Base-by-base conservation (phyloP, 441 rosid genomes). In the Capsella rubella region DNA sequence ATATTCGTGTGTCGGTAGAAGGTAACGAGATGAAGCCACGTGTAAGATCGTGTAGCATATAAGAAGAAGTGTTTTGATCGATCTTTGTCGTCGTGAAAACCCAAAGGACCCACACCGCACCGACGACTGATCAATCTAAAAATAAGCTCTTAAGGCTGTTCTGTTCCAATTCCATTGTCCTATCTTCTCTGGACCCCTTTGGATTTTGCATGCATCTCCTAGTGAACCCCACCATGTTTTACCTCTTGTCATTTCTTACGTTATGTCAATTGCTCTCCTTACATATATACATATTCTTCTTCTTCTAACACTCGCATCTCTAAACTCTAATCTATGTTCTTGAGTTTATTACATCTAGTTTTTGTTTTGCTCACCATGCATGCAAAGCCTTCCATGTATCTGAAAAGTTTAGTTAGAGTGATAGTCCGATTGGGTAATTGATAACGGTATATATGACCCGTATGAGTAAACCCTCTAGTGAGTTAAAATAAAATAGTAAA, bases 151-250 rank as follows among this genome's bases (percentile, higher is more conserved):
- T 32, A 64, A 67, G 78, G 64, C 74, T 60, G 69, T 67, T 67
- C 55, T 69, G 68, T 51, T 75, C 74, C 61, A 25, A 75, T 51
- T 75, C 74, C 61, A 25, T 42, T 75, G 78, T 75, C 74, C 50
- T 32, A 43, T 75, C 79, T 75, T 75, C 79, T 75, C 37, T 67
- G 54, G 67, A 74, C 67, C 73, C 55, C 47, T 74, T 74, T 74
- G 60, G 67, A 73, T 73, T 74, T 67, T 74, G 78, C 72, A 58
- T 67, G 67, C 60, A 57, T 18, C 37, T 34, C 9, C 37, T n/a
- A 4, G 40, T 15, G 16, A 55, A 39, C 67, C 45, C 61, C 45
- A 37, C 72, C 72, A 66, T 49, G 37, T 56, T 28, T 56, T 65
- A 56, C 37, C 61, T 66, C 72, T 57, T 57, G 61, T 74, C 67